Conservation (phyloP, 2,329 filamentous ascomycete species). For the Exophiala dermatitidis region DNA sequence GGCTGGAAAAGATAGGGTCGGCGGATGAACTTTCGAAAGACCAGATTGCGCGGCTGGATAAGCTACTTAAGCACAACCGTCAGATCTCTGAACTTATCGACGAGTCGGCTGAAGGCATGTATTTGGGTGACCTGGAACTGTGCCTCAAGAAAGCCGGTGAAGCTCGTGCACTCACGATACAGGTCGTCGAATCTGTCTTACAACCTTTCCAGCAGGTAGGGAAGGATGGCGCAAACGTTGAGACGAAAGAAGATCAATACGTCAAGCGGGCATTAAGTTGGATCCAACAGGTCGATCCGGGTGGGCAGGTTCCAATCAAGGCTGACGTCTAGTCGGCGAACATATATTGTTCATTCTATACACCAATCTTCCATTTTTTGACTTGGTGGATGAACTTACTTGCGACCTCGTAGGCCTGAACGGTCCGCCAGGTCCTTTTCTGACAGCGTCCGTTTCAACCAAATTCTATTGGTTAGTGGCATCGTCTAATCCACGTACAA, state of each 20-base stretch:
- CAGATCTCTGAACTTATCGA: conserved; percentile 38
- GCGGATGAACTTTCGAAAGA: conserved; percentile 3
- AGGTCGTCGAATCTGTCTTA: conserved; percentile 23
- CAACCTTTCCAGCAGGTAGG: background rate
- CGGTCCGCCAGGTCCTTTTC: too few species aligned
- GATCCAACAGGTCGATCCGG: conserved; percentile 25
- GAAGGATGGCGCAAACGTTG: background rate
- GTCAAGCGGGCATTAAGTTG: conserved; percentile 31
- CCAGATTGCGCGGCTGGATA: conserved; percentile 32
- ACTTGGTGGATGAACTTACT: too few species aligned
- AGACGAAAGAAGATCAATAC: conserved; percentile 30
- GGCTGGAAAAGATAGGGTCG: conserved; percentile 33
- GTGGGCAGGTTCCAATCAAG: too few species aligned
- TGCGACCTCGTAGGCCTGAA: too few species aligned
- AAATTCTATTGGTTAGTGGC: too few species aligned
- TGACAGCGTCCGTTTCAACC: too few species aligned
- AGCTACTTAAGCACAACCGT: conserved; percentile 31
- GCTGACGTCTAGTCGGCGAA: too few species aligned
- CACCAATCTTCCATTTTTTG: too few species aligned
- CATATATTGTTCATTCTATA: too few species aligned
- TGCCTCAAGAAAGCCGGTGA: conserved; percentile 26
- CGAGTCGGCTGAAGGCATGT: conserved; percentile 41
- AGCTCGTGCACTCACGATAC: conserved; percentile 23
- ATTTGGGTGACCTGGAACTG: conserved; percentile 35
- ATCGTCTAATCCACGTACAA: too few species aligned